These are phyloP conservation scores for Suhomyces ambrosiae DNA, from an alignment of 1,139 yeast genomes.

Conservation along the genomic window DNA sequence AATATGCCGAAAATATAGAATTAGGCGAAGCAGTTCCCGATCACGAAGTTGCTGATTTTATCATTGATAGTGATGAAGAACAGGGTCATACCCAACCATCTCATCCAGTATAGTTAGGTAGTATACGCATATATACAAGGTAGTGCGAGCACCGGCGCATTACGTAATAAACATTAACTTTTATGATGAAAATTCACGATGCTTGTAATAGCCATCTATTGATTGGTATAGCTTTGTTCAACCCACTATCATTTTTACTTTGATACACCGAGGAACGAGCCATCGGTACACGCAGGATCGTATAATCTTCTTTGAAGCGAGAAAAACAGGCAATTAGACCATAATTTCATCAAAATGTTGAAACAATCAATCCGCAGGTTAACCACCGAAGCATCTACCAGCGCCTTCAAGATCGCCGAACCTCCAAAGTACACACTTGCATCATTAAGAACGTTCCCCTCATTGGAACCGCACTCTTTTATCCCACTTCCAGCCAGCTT, in stretches of 20 bases:
- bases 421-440: constrained; percentile 82
- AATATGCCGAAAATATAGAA: constrained; percentile 38
- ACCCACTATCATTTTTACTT: too few species aligned
- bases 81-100: constrained; percentile 13
- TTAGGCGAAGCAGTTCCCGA: constrained; percentile 29
- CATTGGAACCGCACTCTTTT: constrained; percentile 78
- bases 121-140: background rate
- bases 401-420: constrained; percentile 29
- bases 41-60: constrained; percentile 33
- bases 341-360: too few species aligned
- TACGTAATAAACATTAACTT: background rate
- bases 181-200: background rate
- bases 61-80: constrained; percentile 54
- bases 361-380: constrained; percentile 32
- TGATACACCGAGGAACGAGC: too few species aligned
- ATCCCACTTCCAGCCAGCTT: constrained; percentile 74
- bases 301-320: too few species aligned
- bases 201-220: background rate
- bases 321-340: too few species aligned
- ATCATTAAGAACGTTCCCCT: constrained; percentile 83
- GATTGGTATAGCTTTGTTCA: too few species aligned
- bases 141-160: background rate
- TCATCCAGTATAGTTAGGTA: constrained; percentile 5
- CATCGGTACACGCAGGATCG: too few species aligned
- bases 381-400: constrained; percentile 32